These are phyloP conservation scores for Calonectria ilicicola DNA, from an alignment of 2,329 filamentous ascomycete species.

Conservation along the genomic window DNA sequence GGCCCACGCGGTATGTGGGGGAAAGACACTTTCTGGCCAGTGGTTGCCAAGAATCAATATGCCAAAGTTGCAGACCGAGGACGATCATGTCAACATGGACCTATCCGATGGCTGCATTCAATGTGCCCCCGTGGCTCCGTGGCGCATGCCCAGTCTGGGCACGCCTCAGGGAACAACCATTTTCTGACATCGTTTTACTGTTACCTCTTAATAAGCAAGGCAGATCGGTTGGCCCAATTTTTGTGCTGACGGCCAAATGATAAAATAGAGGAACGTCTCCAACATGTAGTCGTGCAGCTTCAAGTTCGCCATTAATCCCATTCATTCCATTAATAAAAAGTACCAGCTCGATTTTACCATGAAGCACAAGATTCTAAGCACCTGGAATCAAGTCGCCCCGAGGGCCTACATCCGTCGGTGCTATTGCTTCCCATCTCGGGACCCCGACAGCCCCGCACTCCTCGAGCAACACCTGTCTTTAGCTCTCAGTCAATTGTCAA, in stretches of 20 bases:
- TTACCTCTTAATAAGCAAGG: neutral
- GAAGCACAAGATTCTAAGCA: neutral
- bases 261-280: neutral
- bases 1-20: no score
- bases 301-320: neutral
- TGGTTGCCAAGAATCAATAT: no score
- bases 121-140: neutral
- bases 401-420: neutral
- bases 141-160: neutral
- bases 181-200: neutral
- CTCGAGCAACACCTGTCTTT: neutral
- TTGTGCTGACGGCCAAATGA: neutral
- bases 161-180: neutral
- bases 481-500: neutral
- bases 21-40: no score
- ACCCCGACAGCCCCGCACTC: neutral
- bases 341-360: neutral
- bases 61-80: neutral
- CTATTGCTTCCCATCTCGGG: neutral
- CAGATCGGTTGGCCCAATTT: neutral
- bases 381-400: neutral
- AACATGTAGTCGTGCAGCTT: neutral
- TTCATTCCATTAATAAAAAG: neutral
- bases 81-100: neutral
- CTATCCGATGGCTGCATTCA: neutral